These are phyloP conservation scores for Saccharomycopsis babjevae DNA, from an alignment of 805 yeast species.

Conservation along the genomic window DNA sequence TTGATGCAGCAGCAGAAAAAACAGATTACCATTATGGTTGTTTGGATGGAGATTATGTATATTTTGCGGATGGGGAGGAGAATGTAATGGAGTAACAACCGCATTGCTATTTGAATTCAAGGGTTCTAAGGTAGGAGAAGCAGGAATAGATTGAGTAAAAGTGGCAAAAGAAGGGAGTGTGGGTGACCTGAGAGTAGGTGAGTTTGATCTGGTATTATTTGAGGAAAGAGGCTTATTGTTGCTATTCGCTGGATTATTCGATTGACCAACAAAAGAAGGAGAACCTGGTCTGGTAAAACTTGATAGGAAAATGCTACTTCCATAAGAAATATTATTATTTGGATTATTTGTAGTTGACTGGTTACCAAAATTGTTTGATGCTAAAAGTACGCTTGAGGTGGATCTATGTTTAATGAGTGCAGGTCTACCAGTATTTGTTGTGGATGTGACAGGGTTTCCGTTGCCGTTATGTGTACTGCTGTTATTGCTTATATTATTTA, in stretches of 20 bases:
- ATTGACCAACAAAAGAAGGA: background rate
- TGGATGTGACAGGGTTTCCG: background rate
- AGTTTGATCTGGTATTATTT: conserved; percentile 5
- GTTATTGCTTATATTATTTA: background rate
- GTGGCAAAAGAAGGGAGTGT: conserved; percentile 12
- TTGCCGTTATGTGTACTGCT: background rate
- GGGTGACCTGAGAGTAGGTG: conserved; percentile 8
- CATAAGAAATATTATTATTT: background rate
- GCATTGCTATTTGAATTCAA: background rate
- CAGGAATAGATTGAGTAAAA: conserved; percentile 12
- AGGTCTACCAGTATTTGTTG: background rate
- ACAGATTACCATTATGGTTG: background rate
- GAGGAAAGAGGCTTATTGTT: background rate
- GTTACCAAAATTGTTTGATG: background rate
- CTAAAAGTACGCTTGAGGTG: background rate
- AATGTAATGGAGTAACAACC: background rate
- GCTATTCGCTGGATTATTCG: background rate
- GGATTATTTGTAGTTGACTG: background rate
- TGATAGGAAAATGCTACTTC: background rate
- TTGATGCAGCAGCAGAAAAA: background rate
- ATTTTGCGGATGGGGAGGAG: background rate
- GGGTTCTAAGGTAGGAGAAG: conserved; percentile 13
- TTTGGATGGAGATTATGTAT: background rate
- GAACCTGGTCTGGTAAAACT: conserved; percentile 10
- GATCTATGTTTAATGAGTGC: background rate